Evolutionary conservation across 345 rosid species (phyloP), one percentile per base, ranked within the genome.

Genomic region (Boechera stricta): DNA sequence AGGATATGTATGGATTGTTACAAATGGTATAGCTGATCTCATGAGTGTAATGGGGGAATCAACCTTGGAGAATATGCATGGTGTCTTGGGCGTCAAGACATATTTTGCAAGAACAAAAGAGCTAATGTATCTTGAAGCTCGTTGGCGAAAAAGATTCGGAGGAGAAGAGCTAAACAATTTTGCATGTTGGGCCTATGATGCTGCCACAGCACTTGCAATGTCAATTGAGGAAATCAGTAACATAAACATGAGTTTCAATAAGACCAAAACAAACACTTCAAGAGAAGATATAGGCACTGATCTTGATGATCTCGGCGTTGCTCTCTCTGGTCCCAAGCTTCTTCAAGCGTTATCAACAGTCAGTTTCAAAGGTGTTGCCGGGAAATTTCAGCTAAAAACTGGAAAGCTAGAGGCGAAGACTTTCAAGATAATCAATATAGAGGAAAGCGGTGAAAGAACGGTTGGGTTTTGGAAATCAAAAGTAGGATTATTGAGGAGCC

Each of bases 1-100:
- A 21, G 92, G 97, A 5, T 89, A 84, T 59, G 89, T 58, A 18
- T 89, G 97, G 94, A 80, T 91, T 6, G 53, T 83, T 21, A 82
- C 87, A 38, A 49, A 76, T 2, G 74, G 82, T 26, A 73, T 80
- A 35, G 68, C 82, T 64, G 72, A 71, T 48, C 44, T 48, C 3
- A 4, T 80, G 47, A 76, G 75, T 28, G 51, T 21, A 21, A 41
- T 59, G 51, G 55, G 42, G 9, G 10, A 49, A 6, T 5, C 57
- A 24, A 29, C 48, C 51, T 10, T 82, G 12, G 76, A 75, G 39
- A 36, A 78, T 2, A 82, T 85, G 87, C 72, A 78, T 52, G 87
- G 87, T 32, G 81, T 85, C 32, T 64, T 82, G 60, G 83, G 87
- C 1, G 53, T 85, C 52, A 75, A 71, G 59, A 52, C 82, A 42